Percentiles rank a stretch among this genome's conserved stretches.
Conservation (phyloP, 176 grass and related monocot genomes). For the Oryza glaberrima region DNA sequence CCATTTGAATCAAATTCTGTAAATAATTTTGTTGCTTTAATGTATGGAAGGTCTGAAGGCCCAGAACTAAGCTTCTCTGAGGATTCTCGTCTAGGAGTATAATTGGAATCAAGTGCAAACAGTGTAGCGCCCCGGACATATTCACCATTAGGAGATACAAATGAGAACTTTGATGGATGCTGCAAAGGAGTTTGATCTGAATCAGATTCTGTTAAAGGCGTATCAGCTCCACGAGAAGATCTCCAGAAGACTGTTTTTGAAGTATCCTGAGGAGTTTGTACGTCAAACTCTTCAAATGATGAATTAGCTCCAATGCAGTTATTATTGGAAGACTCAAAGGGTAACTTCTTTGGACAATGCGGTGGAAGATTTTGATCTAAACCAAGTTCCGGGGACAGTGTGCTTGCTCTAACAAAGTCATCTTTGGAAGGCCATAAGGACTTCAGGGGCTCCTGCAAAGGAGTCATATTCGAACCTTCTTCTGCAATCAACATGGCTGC, state of each 20-base stretch:
- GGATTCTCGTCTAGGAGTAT: conserved; percentile 6
- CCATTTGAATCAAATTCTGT: conserved; percentile 49
- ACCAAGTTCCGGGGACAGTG: conserved; percentile 25
- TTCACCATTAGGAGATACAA: conserved; percentile 40
- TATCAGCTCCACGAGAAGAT: conserved; percentile 41
- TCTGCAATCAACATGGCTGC: conserved; percentile 18
- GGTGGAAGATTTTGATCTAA: conserved; percentile 21
- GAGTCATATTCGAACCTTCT: not conserved
- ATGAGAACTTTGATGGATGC: conserved; percentile 42
- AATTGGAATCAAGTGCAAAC: conserved; percentile 28
- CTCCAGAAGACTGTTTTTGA: conserved; percentile 39
- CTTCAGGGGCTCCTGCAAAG: conserved; percentile 8
- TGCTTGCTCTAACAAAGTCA: conserved; percentile 48
- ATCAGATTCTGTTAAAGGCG: conserved; percentile 41
- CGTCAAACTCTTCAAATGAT: conserved; percentile 48
- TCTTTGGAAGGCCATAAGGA: conserved; percentile 17
- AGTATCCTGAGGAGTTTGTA: conserved; percentile 51
- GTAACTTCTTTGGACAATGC: conserved; percentile 31
- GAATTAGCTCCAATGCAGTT: conserved; percentile 17
- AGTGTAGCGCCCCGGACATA: conserved; percentile 23
- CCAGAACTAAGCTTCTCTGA: conserved; percentile 36
- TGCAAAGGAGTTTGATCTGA: conserved; percentile 39
- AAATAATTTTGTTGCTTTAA: conserved; percentile 50
- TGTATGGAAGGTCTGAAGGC: conserved; percentile 37
- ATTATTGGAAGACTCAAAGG: conserved; percentile 37